Percentiles rank a stretch among this genome's conserved stretches.
These are phyloP conservation scores for Oidiodendron maius DNA, from an alignment of 495 filamentous ascomycete genomes.

Conservation along the genomic window DNA sequence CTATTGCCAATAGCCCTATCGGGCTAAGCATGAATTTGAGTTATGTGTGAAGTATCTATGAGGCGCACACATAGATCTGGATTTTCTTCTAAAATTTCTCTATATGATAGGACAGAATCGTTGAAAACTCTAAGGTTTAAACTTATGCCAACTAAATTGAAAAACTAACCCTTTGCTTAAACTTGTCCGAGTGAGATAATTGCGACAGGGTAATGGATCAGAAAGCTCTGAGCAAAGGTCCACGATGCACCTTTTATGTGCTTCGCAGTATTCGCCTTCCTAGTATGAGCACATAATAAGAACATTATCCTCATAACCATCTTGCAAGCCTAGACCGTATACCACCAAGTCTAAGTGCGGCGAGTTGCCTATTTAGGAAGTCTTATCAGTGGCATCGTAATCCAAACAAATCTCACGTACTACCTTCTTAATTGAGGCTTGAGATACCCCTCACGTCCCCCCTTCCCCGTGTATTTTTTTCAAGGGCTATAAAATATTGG, in stretches of 20 bases:
- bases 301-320: not conserved
- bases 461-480: not conserved
- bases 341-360: not conserved
- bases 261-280: not conserved
- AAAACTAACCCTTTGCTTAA: not conserved
- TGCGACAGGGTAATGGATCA: not conserved
- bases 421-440: not conserved
- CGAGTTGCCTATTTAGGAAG: not conserved
- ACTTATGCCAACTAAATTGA: not conserved
- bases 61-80: not conserved
- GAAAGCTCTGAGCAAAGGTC: not conserved
- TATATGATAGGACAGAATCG: not conserved
- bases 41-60: not conserved
- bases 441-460: not conserved
- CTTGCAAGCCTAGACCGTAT: no score
- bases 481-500: not conserved
- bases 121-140: not conserved
- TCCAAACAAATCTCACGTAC: not conserved
- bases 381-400: not conserved
- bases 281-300: not conserved
- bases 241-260: not conserved
- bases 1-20: not conserved
- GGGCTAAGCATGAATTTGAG: not conserved
- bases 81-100: not conserved
- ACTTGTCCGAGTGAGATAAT: not conserved